Conservation (phyloP, 2,329 filamentous ascomycete species). For the Keithomyces neogunnii region DNA sequence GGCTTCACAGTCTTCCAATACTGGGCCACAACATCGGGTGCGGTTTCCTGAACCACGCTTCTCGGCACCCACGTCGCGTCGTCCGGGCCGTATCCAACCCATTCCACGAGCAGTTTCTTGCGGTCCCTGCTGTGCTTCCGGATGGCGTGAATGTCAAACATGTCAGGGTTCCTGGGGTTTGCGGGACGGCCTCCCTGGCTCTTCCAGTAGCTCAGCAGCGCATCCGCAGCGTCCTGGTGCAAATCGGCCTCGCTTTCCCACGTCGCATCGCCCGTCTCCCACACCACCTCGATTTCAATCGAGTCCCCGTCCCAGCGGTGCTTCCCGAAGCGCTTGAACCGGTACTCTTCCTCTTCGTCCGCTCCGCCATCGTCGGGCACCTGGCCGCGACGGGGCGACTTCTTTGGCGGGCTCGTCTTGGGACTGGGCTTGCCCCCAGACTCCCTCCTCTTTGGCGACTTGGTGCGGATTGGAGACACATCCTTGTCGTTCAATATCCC, state of each 20-base stretch:
- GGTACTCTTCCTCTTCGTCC: slow-evolving; percentile 6
- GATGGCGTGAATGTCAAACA: slow-evolving; percentile 25
- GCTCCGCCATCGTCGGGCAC: neutral
- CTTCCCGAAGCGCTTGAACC: slow-evolving; percentile 14
- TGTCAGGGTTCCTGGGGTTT: slow-evolving; percentile 20
- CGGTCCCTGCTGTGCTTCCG: slow-evolving; percentile 20
- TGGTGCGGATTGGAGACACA: neutral
- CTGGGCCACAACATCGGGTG: slow-evolving; percentile 16
- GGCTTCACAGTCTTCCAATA: slow-evolving; percentile 16
- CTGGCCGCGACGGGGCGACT: neutral
- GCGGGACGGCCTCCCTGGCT: slow-evolving; percentile 20
- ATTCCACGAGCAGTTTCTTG: slow-evolving; percentile 24
- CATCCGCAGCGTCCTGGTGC: slow-evolving; percentile 22
- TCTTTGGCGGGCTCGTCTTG: neutral
- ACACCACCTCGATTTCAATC: slow-evolving; percentile 23
- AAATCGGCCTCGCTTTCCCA: slow-evolving; percentile 26
- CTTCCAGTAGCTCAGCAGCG: slow-evolving; percentile 25
- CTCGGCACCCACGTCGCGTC: slow-evolving; percentile 23
- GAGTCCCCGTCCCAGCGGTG: slow-evolving; percentile 21
- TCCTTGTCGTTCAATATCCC: neutral
- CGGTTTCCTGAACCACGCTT: slow-evolving; percentile 16
- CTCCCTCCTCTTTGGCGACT: neutral
- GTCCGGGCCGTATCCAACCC: slow-evolving; percentile 22
- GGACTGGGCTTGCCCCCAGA: too few species aligned
- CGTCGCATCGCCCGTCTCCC: slow-evolving; percentile 19